Base-by-base conservation (phyloP, 495 filamentous ascomycete genomes). In the Hypoxylon intermedium region DNA sequence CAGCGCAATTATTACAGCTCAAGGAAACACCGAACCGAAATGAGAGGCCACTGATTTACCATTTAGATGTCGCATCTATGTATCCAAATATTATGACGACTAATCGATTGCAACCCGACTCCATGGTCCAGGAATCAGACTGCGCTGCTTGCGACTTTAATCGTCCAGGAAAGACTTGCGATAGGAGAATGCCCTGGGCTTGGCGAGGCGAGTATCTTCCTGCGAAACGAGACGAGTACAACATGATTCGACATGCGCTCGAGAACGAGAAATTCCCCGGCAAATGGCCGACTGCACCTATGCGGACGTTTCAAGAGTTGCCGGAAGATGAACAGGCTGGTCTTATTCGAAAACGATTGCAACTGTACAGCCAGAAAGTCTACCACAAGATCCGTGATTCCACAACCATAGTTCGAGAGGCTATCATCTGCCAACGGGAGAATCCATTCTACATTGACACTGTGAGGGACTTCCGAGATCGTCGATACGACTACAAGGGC, bases 41-140 rank as follows among this genome's bases (percentile, higher is more conserved):
- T 54, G 94, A 99, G 69, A 80, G 86, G 20, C 94, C 94, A 1
- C 87, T 91, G 28, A 99, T 99, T 49, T 99, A 99, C 73, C 94
- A 99, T 79, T 79, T 99, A 70, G 94, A 99, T 65, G 94, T 99
- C 41, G 94, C 94, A 12, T 96, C 94, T 47, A 99, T 99, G 94
- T 99, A 99, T 72, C 94, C 94, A 13, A 99, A 99, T 71, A 99
- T 99, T 74, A 99, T 99, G 95, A 98, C 94, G 3, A 99, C 95
- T 7, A 99, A 99, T 68, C 90, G 94, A 66, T 75, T 99, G 24
- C 94, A 99, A 53, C 94, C 94, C 1, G 94, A 99, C 71, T 98
- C 95, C 3, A 94, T 99, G 91, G 96, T 98, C 33, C 76, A 92
- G 40, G 94, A 99, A 69, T 93, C 95, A 2, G 88, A 94, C 60